Conservation (phyloP, 2,329 filamentous ascomycete genomes). For the Exophiala aquamarina region DNA sequence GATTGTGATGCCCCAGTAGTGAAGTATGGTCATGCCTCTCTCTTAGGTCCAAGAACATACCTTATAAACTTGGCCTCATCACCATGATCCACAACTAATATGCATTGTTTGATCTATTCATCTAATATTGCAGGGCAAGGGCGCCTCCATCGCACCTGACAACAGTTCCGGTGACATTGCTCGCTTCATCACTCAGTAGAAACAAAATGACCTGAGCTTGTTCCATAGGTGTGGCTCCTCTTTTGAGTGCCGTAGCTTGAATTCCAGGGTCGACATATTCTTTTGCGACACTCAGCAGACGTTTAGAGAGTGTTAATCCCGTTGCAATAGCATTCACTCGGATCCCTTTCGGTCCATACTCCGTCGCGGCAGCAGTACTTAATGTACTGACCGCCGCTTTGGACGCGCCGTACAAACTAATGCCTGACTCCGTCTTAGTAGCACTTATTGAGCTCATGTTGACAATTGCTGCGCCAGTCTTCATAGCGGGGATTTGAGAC, state of each 20-base stretch:
- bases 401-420: constrained; percentile 42
- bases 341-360: constrained; percentile 34
- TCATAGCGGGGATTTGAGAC: constrained; percentile 43
- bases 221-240: constrained; percentile 36
- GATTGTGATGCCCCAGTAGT: too few relatives aligned
- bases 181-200: constrained; percentile 7
- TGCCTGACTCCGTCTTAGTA: constrained; percentile 34
- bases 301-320: constrained; percentile 11
- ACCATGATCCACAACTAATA: too few relatives aligned
- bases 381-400: constrained; percentile 47
- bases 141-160: constrained; percentile 13
- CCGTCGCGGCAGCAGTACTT: constrained; percentile 40
- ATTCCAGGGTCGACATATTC: constrained; percentile 17
- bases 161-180: constrained; percentile 3
- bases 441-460: constrained; percentile 44
- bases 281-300: constrained; percentile 7
- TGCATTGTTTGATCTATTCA: too few relatives aligned
- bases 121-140: too few relatives aligned
- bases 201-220: constrained; percentile 42
- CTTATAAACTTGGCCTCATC: too few relatives aligned
- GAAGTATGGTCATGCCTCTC: too few relatives aligned
- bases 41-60: too few relatives aligned
- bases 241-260: constrained; percentile 28
- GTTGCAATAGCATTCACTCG: constrained; percentile 34
- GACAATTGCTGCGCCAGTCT: constrained; percentile 37